phyloP scores from a whole-genome alignment of 2,329 filamentous ascomycete species.

The Ramularia endophylla region DNA sequence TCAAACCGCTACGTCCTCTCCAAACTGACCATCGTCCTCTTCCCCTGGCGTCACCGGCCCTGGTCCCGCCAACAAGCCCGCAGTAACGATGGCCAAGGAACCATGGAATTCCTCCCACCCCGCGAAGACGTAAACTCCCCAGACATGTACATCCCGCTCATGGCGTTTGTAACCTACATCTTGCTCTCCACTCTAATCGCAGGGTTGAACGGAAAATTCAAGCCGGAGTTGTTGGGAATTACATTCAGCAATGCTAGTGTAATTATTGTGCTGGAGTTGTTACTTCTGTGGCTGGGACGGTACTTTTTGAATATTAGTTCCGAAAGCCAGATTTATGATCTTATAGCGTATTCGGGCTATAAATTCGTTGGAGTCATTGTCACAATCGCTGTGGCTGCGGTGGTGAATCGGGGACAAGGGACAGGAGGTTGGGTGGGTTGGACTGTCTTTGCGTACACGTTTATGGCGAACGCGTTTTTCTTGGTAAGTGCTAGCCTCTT shows the following conservation, averaged over 20 bases:
- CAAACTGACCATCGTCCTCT: slow-evolving; percentile 89
- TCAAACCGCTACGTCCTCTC: slow-evolving; percentile 94
- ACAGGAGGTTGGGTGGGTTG: slow-evolving; percentile 86
- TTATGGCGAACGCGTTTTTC: slow-evolving; percentile 90
- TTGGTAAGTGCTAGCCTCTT: slow-evolving; percentile 54
- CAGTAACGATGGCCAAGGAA: slow-evolving; percentile 43
- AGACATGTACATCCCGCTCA: slow-evolving; percentile 99
- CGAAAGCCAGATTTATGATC: slow-evolving; percentile 84
- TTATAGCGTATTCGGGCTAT: slow-evolving; percentile 95
- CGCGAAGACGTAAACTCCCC: slow-evolving; percentile 88
- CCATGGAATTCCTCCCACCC: slow-evolving; percentile 76
- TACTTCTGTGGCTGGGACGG: slow-evolving; percentile 85
- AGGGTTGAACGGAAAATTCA: slow-evolving; percentile 83
- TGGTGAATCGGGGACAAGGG: slow-evolving; percentile 69
- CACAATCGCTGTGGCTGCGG: slow-evolving; percentile 73
- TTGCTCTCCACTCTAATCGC: slow-evolving; percentile 86
- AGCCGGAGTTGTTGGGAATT: slow-evolving; percentile 86
- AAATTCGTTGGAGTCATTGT: slow-evolving; percentile 97
- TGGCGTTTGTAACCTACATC: slow-evolving; percentile 97
- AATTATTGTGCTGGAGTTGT: slow-evolving; percentile 79
- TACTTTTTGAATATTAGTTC: slow-evolving; percentile 93
- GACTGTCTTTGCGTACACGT: slow-evolving; percentile 85
- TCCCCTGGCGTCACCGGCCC: slow-evolving; percentile 95
- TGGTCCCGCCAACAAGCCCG: slow-evolving; percentile 85
- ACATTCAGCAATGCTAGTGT: slow-evolving; percentile 79